A percentile compares a stretch with the other conserved stretches of the same genome.
phyloP scores from a whole-genome alignment of 164 flowering plant species.

The Stephania cephalantha region DNA sequence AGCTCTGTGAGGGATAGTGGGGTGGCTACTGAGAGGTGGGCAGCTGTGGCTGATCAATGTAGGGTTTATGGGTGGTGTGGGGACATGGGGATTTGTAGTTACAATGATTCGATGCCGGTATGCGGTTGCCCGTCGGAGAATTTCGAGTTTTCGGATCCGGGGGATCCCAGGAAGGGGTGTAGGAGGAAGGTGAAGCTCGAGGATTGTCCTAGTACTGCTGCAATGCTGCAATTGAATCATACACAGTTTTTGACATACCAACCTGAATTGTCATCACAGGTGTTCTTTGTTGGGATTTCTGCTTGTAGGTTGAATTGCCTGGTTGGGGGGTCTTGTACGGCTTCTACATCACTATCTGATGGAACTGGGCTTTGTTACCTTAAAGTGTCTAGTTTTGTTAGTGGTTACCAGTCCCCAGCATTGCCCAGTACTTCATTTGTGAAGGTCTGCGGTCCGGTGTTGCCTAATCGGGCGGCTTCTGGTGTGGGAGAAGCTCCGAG shows the following conservation, averaged over 20 bases:
- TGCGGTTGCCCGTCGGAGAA: slow-evolving; percentile 75
- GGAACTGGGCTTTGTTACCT: slow-evolving; percentile 65
- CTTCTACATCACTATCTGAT: slow-evolving; percentile 60
- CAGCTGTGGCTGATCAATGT: slow-evolving; percentile 79
- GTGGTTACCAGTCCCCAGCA: slow-evolving; percentile 62
- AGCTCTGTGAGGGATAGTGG: slow-evolving; percentile 39
- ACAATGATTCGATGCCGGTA: slow-evolving; percentile 45
- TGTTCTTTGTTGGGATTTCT: slow-evolving; percentile 34
- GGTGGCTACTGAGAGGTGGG: slow-evolving; percentile 38
- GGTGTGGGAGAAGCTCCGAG: not conserved
- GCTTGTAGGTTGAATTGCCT: slow-evolving; percentile 66
- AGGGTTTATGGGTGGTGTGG: slow-evolving; percentile 79
- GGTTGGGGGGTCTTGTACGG: slow-evolving; percentile 38
- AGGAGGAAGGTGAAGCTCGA: slow-evolving; percentile 55
- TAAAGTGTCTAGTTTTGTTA: slow-evolving; percentile 40
- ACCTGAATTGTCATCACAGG: slow-evolving; percentile 45
- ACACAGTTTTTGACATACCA: slow-evolving; percentile 53
- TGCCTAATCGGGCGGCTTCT: slow-evolving; percentile 27
- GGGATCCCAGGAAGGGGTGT: slow-evolving; percentile 64
- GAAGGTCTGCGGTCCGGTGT: slow-evolving; percentile 56
- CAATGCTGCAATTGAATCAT: slow-evolving; percentile 51
- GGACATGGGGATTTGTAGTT: slow-evolving; percentile 69
- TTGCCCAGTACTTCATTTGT: slow-evolving; percentile 68
- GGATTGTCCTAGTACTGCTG: slow-evolving; percentile 40
- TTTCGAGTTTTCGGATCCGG: slow-evolving; percentile 53